Percentiles rank a stretch among this genome's conserved stretches.
phyloP scores from a whole-genome alignment of 2,329 filamentous ascomycete species.

The Incumbomyces delicatus region DNA sequence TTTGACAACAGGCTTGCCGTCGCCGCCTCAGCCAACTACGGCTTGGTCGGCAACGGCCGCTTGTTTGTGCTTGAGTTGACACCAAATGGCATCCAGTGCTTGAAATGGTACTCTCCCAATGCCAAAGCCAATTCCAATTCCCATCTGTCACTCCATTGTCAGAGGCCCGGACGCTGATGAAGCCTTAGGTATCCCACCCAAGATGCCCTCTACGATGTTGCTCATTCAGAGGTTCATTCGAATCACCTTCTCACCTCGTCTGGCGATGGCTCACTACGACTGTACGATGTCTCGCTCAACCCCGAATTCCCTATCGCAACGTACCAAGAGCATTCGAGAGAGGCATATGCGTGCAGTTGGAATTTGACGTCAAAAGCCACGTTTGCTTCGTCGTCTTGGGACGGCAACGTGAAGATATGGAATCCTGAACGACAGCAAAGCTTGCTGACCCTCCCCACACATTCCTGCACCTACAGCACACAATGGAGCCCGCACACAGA shows the following conservation, averaged over 20 bases:
- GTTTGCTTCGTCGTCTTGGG: conserved; percentile 89
- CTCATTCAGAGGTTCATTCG: conserved; percentile 94
- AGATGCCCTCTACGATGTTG: conserved; percentile 87
- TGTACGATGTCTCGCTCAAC: conserved; percentile 74
- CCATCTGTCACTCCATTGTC: too few relatives aligned
- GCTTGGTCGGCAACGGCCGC: conserved; percentile 89
- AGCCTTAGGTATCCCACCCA: conserved; percentile 80
- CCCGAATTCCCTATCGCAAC: conserved; percentile 75
- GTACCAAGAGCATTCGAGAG: conserved; percentile 87
- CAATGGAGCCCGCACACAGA: conserved; percentile 83
- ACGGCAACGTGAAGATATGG: conserved; percentile 94
- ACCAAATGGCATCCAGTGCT: conserved; percentile 68
- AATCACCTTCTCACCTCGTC: conserved; percentile 84
- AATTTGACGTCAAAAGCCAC: conserved; percentile 83
- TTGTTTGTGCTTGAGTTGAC: conserved; percentile 78
- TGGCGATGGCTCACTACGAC: conserved; percentile 87
- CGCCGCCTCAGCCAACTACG: conserved; percentile 86
- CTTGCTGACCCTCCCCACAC: conserved; percentile 76
- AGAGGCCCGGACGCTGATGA: neutral
- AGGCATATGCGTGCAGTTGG: conserved; percentile 89
- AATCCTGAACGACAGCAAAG: conserved; percentile 64
- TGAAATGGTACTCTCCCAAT: conserved; percentile 56
- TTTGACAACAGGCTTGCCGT: conserved; percentile 92
- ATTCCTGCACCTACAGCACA: conserved; percentile 90
- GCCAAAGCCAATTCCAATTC: too few relatives aligned